Evolutionary conservation across 2,329 filamentous ascomycete species (phyloP).

Genomic region (Penicillium sp.): DNA sequence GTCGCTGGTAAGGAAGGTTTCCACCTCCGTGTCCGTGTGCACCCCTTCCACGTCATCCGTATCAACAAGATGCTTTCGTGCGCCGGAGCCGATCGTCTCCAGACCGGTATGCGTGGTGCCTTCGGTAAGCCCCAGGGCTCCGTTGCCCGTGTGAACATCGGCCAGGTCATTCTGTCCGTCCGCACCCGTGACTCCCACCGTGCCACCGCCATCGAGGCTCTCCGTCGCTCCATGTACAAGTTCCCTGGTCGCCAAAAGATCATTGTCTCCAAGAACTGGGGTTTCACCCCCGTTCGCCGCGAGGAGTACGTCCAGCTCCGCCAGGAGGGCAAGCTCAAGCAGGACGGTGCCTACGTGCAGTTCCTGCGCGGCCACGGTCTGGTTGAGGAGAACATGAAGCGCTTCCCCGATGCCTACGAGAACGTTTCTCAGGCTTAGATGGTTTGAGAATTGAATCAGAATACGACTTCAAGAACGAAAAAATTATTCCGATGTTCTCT

Average conservation of each 20-base stretch:
- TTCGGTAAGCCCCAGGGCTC: constrained; percentile 99
- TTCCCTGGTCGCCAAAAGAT: constrained; percentile 99
- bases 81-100: constrained; percentile 99
- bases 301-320: constrained; percentile 97
- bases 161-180: constrained; percentile 96
- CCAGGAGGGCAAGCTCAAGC: constrained; percentile 87
- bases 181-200: constrained; percentile 95
- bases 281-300: constrained; percentile 96
- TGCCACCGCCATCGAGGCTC: constrained; percentile 91
- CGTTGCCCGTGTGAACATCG: constrained; percentile 99
- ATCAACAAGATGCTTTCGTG: constrained; percentile 99
- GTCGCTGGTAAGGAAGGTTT: constrained; percentile 68
- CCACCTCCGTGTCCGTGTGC: constrained; percentile 73
- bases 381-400: constrained; percentile 81
- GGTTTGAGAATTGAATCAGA: constrained; percentile 28
- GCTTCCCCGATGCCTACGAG: constrained; percentile 84
- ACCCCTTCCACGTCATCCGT: constrained; percentile 99
- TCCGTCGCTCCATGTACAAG: constrained; percentile 99
- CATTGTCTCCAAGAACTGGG: constrained; percentile 99
- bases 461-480: constrained; percentile 28
- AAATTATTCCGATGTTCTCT: constrained; percentile 25
- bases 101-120: constrained; percentile 99
- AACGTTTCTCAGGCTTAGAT: constrained; percentile 47
- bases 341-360: constrained; percentile 99
- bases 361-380: constrained; percentile 94